Evolutionary conservation across 2,329 filamentous ascomycete species (phyloP).

Genomic region (Aspergillus ustus): DNA sequence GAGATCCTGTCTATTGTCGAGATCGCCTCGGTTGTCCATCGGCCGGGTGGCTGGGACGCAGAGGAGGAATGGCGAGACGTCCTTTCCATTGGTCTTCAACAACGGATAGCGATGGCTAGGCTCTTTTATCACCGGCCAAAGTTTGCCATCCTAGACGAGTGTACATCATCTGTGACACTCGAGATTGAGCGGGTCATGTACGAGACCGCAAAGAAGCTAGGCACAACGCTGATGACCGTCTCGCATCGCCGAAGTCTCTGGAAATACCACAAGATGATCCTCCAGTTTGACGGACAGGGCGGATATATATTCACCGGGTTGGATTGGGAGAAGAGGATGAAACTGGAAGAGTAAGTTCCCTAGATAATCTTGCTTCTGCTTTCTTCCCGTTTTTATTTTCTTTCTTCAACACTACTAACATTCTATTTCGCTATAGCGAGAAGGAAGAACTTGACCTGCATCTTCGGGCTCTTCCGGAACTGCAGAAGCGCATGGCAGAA

Average conservation of each 20-base stretch:
- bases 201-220: constrained; percentile 87
- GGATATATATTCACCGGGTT: constrained; percentile 86
- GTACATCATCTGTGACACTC: constrained; percentile 91
- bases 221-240: constrained; percentile 96
- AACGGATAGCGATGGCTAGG: constrained; percentile 94
- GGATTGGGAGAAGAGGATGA: constrained; percentile 82
- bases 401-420: constrained; percentile 13
- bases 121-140: constrained; percentile 91
- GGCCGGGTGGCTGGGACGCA: constrained; percentile 84
- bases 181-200: constrained; percentile 97
- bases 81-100: constrained; percentile 87
- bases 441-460: constrained; percentile 90
- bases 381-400: neutral
- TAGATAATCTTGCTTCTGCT: neutral
- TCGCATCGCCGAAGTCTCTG: constrained; percentile 88
- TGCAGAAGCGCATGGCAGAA: constrained; percentile 83
- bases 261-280: constrained; percentile 93
- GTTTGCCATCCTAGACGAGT: constrained; percentile 97
- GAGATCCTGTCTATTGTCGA: constrained; percentile 78
- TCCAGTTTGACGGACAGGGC: constrained; percentile 96
- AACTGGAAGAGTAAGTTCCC: constrained; percentile 75
- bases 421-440: constrained; percentile 58
- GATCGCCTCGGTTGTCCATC: constrained; percentile 79
- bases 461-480: constrained; percentile 82
- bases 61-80: constrained; percentile 97